Percentiles rank a stretch among this genome's conserved stretches.
Evolutionary conservation across 1,139 yeast species (phyloP).

Genomic region (Scheffersomyces stambukii): DNA sequence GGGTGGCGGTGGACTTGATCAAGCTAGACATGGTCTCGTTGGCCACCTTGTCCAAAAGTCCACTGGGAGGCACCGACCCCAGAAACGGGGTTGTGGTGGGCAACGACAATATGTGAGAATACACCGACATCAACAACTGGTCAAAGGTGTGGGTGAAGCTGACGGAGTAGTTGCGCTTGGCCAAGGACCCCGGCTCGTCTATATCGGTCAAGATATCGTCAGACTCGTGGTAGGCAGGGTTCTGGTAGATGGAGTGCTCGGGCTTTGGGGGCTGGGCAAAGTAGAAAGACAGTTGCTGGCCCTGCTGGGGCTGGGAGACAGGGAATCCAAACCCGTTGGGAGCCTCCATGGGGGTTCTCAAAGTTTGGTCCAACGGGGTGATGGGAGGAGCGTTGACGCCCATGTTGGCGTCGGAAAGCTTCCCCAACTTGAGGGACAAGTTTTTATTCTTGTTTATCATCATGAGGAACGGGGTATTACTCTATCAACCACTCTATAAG

Average conservation of each 20-base stretch:
- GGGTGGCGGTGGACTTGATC: conserved; percentile 15
- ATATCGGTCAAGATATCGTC: conserved; percentile 42
- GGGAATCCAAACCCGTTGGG: conserved; percentile 9
- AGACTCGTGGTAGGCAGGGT: conserved; percentile 35
- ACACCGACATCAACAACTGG: conserved; percentile 32
- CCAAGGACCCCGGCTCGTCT: conserved; percentile 25
- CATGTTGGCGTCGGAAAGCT: conserved; percentile 26
- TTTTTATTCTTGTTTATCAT: conserved; percentile 24
- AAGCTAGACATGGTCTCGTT: conserved; percentile 35
- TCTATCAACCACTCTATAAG: no score
- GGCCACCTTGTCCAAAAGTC: conserved; percentile 41
- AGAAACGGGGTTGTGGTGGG: conserved; percentile 48
- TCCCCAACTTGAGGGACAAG: conserved; percentile 16
- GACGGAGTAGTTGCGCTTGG: conserved; percentile 29
- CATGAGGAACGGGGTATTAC: no score
- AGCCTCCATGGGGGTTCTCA: conserved; percentile 38
- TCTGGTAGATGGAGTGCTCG: conserved; percentile 17
- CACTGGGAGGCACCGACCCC: conserved; percentile 43
- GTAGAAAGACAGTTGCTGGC: conserved; percentile 5
- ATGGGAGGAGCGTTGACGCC: conserved; percentile 33
- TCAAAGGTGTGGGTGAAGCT: conserved; percentile 36
- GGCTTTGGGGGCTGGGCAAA: conserved; percentile 5
- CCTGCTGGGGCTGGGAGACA: conserved; percentile 12
- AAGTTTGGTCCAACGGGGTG: conserved; percentile 45
- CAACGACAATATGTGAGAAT: conserved; percentile 32